Evolutionary conservation across 2,329 filamentous ascomycete genomes (phyloP).

Genomic region (Cadophora luteo-olivacea): DNA sequence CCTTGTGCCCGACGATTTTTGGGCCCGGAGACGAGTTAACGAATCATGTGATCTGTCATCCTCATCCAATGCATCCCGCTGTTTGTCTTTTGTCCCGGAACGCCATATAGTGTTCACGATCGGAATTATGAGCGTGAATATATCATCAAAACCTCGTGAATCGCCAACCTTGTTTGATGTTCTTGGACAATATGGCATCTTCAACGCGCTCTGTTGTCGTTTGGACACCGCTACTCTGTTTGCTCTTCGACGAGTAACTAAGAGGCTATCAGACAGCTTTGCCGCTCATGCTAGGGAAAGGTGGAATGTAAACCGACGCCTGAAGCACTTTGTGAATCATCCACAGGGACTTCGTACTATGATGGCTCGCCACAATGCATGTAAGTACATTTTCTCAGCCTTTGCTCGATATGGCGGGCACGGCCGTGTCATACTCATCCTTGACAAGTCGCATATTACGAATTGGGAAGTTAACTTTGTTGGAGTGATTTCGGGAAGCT

Average conservation of each 20-base stretch:
- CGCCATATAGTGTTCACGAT: not conserved
- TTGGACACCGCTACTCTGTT: constrained; percentile 10
- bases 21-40: too few relatives aligned
- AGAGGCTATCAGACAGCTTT: not conserved
- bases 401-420: not conserved
- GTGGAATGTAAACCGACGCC: constrained; percentile 23
- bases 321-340: constrained; percentile 22
- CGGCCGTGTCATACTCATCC: too few relatives aligned
- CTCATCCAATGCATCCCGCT: too few relatives aligned
- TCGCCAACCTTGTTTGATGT: not conserved
- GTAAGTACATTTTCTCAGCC: not conserved
- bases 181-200: constrained; percentile 6
- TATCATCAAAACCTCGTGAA: not conserved
- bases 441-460: not conserved
- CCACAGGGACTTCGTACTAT: constrained; percentile 14
- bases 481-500: constrained; percentile 9
- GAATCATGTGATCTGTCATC: too few relatives aligned
- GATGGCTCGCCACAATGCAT: constrained; percentile 16
- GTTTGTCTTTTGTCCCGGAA: not conserved
- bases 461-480: not conserved
- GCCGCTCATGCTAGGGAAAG: not conserved
- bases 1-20: not conserved
- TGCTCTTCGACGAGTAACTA: not conserved
- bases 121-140: not conserved
- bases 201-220: not conserved